Percentiles rank a stretch among this genome's conserved stretches.
Conservation (phyloP, 2,329 filamentous ascomycete species). For the Graphiopsis chlorocephala region DNA sequence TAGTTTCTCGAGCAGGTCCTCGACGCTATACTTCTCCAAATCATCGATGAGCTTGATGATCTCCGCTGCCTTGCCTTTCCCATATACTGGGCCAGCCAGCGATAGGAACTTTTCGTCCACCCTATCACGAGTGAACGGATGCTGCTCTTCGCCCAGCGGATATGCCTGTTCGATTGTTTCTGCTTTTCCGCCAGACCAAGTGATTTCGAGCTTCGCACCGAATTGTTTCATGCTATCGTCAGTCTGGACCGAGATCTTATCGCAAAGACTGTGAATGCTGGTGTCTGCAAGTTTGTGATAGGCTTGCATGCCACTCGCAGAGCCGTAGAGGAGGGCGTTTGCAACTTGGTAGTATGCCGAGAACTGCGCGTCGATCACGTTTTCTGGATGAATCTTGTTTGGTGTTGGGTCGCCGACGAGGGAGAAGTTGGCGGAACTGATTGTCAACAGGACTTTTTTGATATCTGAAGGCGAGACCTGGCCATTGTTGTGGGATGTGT, state of each 20-base stretch:
- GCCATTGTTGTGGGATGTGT: conserved; percentile 4
- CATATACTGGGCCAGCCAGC: conserved; percentile 26
- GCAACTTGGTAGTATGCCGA: conserved; percentile 41
- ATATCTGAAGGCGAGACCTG: conserved; percentile 19
- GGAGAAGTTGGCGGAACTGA: conserved; percentile 26
- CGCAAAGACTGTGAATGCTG: conserved; percentile 24
- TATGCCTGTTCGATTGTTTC: conserved; percentile 24
- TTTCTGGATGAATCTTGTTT: conserved; percentile 43
- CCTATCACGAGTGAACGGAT: conserved; percentile 29
- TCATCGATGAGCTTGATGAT: conserved; percentile 26
- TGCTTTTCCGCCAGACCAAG: conserved; percentile 24
- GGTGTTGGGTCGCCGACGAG: conserved; percentile 35
- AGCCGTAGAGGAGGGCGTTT: conserved; percentile 30
- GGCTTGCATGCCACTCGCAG: conserved; percentile 28
- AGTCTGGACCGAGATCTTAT: conserved; percentile 24
- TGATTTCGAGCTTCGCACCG: conserved; percentile 23
- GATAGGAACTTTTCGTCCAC: conserved; percentile 32
- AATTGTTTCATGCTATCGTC: conserved; percentile 27
- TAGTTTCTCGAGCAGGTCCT: conserved; percentile 22
- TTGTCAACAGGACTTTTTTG: conserved; percentile 21
- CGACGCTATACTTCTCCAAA: conserved; percentile 24
- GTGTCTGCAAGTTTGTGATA: conserved; percentile 28
- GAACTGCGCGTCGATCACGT: conserved; percentile 55
- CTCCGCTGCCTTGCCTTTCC: conserved; percentile 21
- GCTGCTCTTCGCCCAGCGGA: conserved; percentile 30